Percentiles rank a stretch among this genome's conserved stretches.
These are phyloP conservation scores for Pistacia vera DNA, from an alignment of 345 rosid species.

Conservation along the genomic window DNA sequence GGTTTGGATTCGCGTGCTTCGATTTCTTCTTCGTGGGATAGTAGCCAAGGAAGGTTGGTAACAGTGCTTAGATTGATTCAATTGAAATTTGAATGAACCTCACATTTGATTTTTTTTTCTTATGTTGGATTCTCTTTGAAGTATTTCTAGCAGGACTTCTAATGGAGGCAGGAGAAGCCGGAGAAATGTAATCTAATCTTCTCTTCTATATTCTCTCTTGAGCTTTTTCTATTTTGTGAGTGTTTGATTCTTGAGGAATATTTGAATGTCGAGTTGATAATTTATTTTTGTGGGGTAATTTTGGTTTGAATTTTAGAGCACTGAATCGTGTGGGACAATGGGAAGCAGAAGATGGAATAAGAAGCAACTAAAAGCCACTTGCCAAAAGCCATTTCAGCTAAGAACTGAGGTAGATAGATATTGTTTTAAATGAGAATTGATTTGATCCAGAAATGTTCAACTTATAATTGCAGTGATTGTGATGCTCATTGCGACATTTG, in stretches of 20 bases:
- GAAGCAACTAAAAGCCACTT: constrained; percentile 58
- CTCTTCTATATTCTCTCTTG: background rate
- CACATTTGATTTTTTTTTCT: constrained; percentile 4
- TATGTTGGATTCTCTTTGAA: constrained; percentile 26
- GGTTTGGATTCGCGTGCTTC: constrained; percentile 64
- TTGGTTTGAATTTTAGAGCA: constrained; percentile 51
- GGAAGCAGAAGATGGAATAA: constrained; percentile 69
- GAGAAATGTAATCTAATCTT: constrained; percentile 57
- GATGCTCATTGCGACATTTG: background rate
- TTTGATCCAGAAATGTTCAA: background rate
- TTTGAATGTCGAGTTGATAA: background rate
- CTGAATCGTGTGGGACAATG: constrained; percentile 62
- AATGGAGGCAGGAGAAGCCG: constrained; percentile 71
- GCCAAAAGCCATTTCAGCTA: constrained; percentile 74
- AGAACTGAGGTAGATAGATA: constrained; percentile 73
- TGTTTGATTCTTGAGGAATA: background rate
- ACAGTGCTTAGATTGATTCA: constrained; percentile 7
- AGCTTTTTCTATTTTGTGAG: background rate
- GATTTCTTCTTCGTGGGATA: constrained; percentile 68
- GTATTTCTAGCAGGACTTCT: constrained; percentile 59
- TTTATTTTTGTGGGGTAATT: background rate
- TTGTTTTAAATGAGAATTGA: background rate
- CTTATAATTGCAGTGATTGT: background rate
- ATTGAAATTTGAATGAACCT: background rate
- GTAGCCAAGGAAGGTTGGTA: constrained; percentile 61